A percentile compares a stretch with the other conserved stretches of the same genome.
phyloP scores from a whole-genome alignment of 75 land plant species.

The Cupressus sempervirens region DNA sequence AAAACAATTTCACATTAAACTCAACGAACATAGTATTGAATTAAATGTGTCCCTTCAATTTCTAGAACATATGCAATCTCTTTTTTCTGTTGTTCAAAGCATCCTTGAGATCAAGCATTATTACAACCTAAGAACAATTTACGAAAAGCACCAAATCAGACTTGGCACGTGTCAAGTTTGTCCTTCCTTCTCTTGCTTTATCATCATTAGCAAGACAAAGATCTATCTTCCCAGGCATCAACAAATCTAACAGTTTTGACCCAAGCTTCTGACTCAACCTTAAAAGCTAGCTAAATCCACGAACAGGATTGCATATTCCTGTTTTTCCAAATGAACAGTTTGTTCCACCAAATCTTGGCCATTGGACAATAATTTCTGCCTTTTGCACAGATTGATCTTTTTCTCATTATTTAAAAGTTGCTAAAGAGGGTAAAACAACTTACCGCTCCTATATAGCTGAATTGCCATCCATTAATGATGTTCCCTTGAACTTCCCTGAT shows the following conservation, averaged over 20 bases:
- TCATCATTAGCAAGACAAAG: conserved; percentile 96
- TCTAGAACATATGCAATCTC: no score
- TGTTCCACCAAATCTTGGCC: conserved; percentile 39
- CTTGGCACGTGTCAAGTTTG: conserved; percentile 46
- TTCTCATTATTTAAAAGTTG: no score
- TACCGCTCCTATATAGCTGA: no score
- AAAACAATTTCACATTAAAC: no score
- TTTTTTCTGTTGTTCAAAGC: conserved; percentile 69
- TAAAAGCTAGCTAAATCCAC: conserved; percentile 94
- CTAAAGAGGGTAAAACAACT: no score
- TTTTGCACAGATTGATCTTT: no score
- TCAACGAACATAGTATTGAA: no score
- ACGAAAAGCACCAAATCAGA: conserved; percentile 59
- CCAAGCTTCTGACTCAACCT: conserved; percentile 82
- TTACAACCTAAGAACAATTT: conserved; percentile 78
- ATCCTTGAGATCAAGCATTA: conserved; percentile 82
- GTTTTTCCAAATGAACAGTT: conserved; percentile 66
- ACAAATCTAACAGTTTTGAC: conserved; percentile 46
- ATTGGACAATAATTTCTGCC: background rate
- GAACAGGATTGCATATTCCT: conserved; percentile 67
- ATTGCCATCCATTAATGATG: no score
- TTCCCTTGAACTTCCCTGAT: no score
- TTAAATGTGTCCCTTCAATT: no score
- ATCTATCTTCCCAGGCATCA: conserved; percentile 69
- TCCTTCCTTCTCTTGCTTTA: conserved; percentile 68